Base-by-base conservation (phyloP, 2,329 filamentous ascomycete genomes). In the Mycogone perniciosa region DNA sequence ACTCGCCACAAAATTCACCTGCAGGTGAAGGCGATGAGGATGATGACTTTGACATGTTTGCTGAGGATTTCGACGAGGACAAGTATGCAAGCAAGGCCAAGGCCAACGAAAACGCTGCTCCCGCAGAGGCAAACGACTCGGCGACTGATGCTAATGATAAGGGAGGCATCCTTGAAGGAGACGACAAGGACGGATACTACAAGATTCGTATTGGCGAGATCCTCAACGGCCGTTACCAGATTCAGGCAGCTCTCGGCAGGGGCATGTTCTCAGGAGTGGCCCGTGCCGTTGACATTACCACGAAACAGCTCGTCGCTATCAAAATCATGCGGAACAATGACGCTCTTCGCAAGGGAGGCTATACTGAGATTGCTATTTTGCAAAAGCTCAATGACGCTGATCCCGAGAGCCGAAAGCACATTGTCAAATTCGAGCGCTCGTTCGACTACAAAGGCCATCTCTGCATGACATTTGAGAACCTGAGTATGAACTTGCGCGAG, bases 281-380 rank as follows among this genome's bases (percentile, higher is more conserved):
- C 48, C 84, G 89, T 57, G 93, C 93, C 26, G 79, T 82, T 56
- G 91, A 96, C 67, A 80, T 85, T 26, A 82, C 81, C 44, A 88
- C 79, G 52, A 85, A 84, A 62, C 80, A 81, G 59, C 67, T 87
- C n/a, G 91, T 97, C 31, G 93, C 93, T 27, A 88, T 99, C 76
- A 99, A 99, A 72, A 93, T 99, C 61, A 95, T 97, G 69, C 88
- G 93, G 56, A 95, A 95, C 68, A 97, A 99, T 62, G 91, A 96
- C 63, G 88, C 89, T 9, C 86, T 96, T 67, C 80, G 84, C 58
- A 96, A 96, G 68, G 91, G 90, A 42, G 93, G 91, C 20, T 84
- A 90, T 68, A 96, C 93, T 52, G 93, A 99, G 67, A 95, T 97
- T 65, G 87, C 89, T 39, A 96, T 97, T 57, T 72, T 99, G 43